Evolutionary conservation across 495 filamentous ascomycete genomes (phyloP), one percentile per base, ranked within the genome.

Genomic region (Chlorociboria aeruginascens): DNA sequence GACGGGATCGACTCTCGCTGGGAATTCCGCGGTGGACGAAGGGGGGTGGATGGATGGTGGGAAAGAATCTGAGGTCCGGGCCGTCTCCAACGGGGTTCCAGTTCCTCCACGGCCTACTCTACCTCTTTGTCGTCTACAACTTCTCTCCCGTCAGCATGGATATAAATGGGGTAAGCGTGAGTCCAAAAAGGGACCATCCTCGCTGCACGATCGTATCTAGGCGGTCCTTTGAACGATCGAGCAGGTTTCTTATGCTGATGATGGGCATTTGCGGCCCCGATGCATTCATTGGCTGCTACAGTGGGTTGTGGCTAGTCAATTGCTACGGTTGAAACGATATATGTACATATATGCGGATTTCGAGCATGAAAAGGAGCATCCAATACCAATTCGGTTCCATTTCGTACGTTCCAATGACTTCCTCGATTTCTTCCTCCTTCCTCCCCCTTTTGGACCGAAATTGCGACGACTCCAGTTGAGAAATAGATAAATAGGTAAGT

Each of bases 121-220:
- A 51, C 17, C 43, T 51, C 20, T 42, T 51, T 1, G 17, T 51
- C 20, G 46, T 51, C 35, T 51, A 46, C 37, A 51, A 46, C 25
- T 34, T 51, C 29, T 41, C 49, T 10, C 37, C 46, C 10, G 40
- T 51, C 8, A 51, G 49, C 28, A 51, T 51, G 43, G 49, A 32
- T 36, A 51, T 7, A 42, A 51, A 33, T 51, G 49, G 42, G 49
- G 49, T 6, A 41, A 20, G 1, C 42, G 41, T 42, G 49, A 51
- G 28, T 31, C 14, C 14, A 11, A 34, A 45, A 1, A 20, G 43
- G 8, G 40, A 40, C 17, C 36, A 29, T 25, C 49, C 49, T 9
- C 34, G 49, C 0, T 51, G 49, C 14, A 51, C 49, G 2, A 34
- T 51, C 25, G 42, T 51, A 1, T 33, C 34, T 6, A 42, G 43